These are phyloP conservation scores for Garcia nutans DNA, from an alignment of 345 rosid genomes.

Conservation along the genomic window DNA sequence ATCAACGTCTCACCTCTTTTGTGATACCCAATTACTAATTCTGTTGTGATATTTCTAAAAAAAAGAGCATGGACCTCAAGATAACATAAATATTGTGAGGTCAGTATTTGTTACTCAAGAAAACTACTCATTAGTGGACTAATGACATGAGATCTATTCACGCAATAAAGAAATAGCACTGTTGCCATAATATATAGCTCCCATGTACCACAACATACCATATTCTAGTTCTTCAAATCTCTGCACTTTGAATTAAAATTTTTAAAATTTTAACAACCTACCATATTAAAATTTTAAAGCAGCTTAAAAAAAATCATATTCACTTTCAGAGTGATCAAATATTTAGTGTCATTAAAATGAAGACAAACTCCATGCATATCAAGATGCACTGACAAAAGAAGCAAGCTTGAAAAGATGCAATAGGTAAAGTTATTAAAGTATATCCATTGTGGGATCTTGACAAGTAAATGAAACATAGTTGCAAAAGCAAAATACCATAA, in stretches of 20 bases:
- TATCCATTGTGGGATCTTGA: neutral
- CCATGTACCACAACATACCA: conserved; percentile 90
- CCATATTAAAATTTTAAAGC: neutral
- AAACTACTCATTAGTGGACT: neutral
- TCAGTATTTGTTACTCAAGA: neutral
- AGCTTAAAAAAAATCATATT: conserved; percentile 4
- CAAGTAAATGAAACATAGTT: no score
- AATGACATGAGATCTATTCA: neutral
- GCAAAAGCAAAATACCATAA: no score
- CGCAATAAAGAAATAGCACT: neutral
- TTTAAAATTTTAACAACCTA: neutral
- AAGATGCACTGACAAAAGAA: neutral
- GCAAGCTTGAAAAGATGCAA: neutral
- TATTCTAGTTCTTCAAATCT: conserved; percentile 94
- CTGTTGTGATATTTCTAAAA: neutral
- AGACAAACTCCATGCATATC: no score
- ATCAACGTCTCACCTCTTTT: no score
- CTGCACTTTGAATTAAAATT: conserved; percentile 41
- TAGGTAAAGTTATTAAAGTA: neutral
- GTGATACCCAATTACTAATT: neutral
- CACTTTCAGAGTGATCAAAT: neutral
- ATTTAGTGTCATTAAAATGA: no score
- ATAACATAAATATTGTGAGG: neutral
- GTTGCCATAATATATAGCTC: conserved; percentile 65
- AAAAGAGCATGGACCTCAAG: neutral